Evolutionary conservation across 176 grass and related monocot species (phyloP), one percentile per base, ranked within the genome.

Genomic region (Oropetium thomaeum): DNA sequence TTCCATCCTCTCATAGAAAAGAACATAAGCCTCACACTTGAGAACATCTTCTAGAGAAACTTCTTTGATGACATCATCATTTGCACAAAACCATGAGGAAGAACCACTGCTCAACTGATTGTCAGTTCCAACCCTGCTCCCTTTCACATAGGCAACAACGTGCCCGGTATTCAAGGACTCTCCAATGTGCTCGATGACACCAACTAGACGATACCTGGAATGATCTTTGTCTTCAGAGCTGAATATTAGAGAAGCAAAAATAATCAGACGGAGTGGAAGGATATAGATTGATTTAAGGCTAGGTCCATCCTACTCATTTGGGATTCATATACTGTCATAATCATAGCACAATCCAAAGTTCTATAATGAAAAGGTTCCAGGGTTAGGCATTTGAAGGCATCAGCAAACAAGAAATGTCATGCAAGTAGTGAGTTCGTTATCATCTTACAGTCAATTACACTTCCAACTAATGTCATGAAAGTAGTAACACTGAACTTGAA

Each of bases 1-100:
- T 51, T 73, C 45, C 27, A 89, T 23, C 39, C 86, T 93, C 76
- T 97, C 93, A 66, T 91, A 97, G 80, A 97, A 97, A 51, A 97
- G 74, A 74, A 91, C 73, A 39, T 85, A 88, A 3, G 88, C 93
- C 69, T 97, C 83, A 13, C 74, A 37, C 22, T 53, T 47, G 40
- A 91, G 74, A 54, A 97, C 90, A 75, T 93, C 38, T 26, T 79
- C 77, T 53, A 93, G 58, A 58, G 81, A 85, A 45, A 83, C 88
- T 87, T 81, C 70, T 23, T 15, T 67, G 48, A 97, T 75, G 23
- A 47, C 0, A 0, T 14, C 4, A 60, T 97, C 90, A 35, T 62
- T 53, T 17, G 88, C 90, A 62, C 85, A 65, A 81, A 93, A 84
- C 90, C 88, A 93, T 10, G 82, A 80, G 40, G 62, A 54, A 23